Evolutionary conservation across 176 grass and related monocot genomes (phyloP), one percentile per base, ranked within the genome.

Genomic region (Zea mays): DNA sequence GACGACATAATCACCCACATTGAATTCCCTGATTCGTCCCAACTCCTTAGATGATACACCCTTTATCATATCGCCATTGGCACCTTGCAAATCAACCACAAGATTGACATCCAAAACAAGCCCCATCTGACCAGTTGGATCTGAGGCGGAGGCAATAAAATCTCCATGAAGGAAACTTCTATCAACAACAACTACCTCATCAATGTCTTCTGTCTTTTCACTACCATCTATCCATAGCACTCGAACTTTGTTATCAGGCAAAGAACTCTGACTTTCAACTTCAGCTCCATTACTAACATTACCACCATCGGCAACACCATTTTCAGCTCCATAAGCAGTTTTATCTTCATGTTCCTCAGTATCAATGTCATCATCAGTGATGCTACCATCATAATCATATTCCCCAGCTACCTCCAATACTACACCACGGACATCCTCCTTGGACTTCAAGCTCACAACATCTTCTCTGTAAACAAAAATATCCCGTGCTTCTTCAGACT

Each of bases 41-140:
- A 99, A 89, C 69, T 90, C 83, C 50, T 85, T 91, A 19, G 96
- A 92, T 21, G 92, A 79, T 42, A 99, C 67, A 51, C 83, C 83
- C 72, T 91, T 89, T 73, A 93, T 83, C 13, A 72, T 64, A 38
- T 90, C 85, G 40, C 83, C 81, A 81, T 90, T 79, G 15, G 80
- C 55, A 75, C 77, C 63, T 76, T 82, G 81, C 62, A 99, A 67
- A 81, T 95, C 96, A 85, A 95, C 92, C 45, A 56, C 64, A 67
- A 93, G 91, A 72, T 74, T 88, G 48, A 99, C 85, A 85, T 89
- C 71, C 34, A 79, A 40, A 46, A 99, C 80, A 66, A 90, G 87
- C 16, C 96, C 96, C 83, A 93, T 82, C 74, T 95, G 96, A 68
- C 96, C 96, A 42, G 89, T 90, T 83, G 96, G 87, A 60, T 99